phyloP scores from a whole-genome alignment of 768 basidiomycete genomes.

The Suillus americanus region DNA sequence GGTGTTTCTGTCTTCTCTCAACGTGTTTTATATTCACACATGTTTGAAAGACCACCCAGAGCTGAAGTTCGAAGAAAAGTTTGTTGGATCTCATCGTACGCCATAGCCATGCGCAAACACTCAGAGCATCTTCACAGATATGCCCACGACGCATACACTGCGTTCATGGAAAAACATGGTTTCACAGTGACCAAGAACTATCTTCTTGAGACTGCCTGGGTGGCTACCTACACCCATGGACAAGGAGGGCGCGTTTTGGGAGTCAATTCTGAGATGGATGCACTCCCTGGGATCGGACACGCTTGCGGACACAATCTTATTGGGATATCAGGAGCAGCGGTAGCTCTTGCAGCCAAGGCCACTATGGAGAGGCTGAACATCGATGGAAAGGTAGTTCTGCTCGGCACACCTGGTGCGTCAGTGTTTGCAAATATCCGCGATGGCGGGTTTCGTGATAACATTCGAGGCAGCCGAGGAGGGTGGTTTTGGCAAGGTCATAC shows the following conservation, averaged over 20 bases:
- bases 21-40: background rate
- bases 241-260: constrained; percentile 65
- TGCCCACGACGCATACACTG: constrained; percentile 67
- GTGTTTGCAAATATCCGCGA: background rate
- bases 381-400: constrained; percentile 58
- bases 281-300: constrained; percentile 52
- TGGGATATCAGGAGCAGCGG: constrained; percentile 65
- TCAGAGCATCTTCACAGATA: constrained; percentile 36
- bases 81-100: constrained; percentile 14
- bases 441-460: background rate
- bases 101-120: background rate
- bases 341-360: constrained; percentile 59
- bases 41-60: constrained; percentile 64
- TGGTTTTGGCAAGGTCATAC: constrained; percentile 62
- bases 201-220: constrained; percentile 68
- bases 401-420: constrained; percentile 67
- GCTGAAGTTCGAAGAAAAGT: constrained; percentile 68
- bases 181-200: constrained; percentile 60
- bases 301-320: constrained; percentile 80
- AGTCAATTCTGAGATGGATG: constrained; percentile 75
- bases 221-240: constrained; percentile 58
- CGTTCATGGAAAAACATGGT: constrained; percentile 61
- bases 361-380: constrained; percentile 59
- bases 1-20: background rate
- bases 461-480: constrained; percentile 63